Percentiles rank a stretch among this genome's conserved stretches.
These are phyloP conservation scores for Wallacemonas sp. DNA, from an alignment of 208 protist species.

Conservation along the genomic window DNA sequence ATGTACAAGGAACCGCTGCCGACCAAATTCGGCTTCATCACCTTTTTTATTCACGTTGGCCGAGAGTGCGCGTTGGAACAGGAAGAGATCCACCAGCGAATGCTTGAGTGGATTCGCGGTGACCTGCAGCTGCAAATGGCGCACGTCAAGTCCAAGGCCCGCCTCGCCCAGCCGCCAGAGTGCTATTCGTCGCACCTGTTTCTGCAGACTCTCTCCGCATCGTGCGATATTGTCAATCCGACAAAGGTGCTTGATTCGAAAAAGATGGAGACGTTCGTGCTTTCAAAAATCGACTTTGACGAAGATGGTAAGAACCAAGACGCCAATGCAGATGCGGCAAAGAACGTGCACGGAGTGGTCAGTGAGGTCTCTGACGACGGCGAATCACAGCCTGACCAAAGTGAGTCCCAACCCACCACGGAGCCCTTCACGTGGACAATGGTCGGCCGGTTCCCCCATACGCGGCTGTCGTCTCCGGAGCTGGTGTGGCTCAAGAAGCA, in stretches of 20 bases:
- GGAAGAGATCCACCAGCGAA: conserved; percentile 34
- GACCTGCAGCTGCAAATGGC: conserved; percentile 49
- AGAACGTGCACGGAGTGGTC: background rate
- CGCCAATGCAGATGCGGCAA: conserved; percentile 20
- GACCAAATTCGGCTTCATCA: conserved; percentile 75
- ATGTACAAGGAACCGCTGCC: conserved; percentile 79
- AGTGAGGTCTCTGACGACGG: too few species aligned
- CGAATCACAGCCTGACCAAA: too few species aligned
- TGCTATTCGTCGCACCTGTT: conserved; percentile 62
- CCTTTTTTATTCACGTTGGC: conserved; percentile 51
- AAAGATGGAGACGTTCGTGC: conserved; percentile 72
- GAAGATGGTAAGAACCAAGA: conserved; percentile 18
- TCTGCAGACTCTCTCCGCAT: conserved; percentile 32
- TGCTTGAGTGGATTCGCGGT: conserved; percentile 45
- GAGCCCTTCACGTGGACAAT: conserved; percentile 22
- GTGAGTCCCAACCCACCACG: background rate
- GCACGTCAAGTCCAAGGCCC: conserved; percentile 29
- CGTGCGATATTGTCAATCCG: conserved; percentile 51
- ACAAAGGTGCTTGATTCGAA: conserved; percentile 29
- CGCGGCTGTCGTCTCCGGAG: conserved; percentile 39
- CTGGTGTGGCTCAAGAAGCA: conserved; percentile 73
- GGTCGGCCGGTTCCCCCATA: conserved; percentile 38
- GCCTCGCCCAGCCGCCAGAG: conserved; percentile 60
- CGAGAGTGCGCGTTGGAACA: conserved; percentile 15
- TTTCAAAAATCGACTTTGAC: conserved; percentile 51